These are phyloP conservation scores for Macadamia integrifolia DNA, from an alignment of 164 flowering plant genomes.

Conservation along the genomic window DNA sequence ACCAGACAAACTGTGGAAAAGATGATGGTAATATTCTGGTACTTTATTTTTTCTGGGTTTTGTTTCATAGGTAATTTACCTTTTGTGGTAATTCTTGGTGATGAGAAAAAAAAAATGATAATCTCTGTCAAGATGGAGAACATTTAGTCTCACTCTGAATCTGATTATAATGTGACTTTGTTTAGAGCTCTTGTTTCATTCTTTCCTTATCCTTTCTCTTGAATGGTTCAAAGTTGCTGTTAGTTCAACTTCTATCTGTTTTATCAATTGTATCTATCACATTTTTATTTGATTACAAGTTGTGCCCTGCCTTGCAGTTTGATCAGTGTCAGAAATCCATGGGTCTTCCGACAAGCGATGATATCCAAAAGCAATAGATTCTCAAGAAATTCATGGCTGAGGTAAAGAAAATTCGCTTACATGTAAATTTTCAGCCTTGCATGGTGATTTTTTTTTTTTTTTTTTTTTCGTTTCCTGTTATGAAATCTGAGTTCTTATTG, in stretches of 20 bases:
- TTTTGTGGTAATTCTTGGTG: no score
- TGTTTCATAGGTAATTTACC: no score
- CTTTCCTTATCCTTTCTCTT: background rate
- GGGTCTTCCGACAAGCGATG: slow-evolving; percentile 95
- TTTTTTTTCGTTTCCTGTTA: no score
- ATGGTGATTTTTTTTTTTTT: no score
- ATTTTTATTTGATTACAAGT: background rate
- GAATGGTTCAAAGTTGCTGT: no score
- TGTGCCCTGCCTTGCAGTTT: slow-evolving; percentile 40
- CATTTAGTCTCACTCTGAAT: background rate
- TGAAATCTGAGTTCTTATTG: no score
- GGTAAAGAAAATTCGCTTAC: slow-evolving; percentile 25
- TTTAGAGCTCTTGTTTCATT: no score
- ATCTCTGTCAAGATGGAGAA: no score
- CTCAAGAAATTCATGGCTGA: slow-evolving; percentile 90
- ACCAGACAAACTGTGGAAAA: slow-evolving; percentile 88
- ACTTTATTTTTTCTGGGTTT: background rate
- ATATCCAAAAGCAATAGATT: slow-evolving; percentile 74
- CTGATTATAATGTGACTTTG: background rate
- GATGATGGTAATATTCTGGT: slow-evolving; percentile 72
- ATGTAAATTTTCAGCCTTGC: no score
- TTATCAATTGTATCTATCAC: background rate
- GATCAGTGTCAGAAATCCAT: slow-evolving; percentile 89
- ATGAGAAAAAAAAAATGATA: no score
- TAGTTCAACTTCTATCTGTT: no score